phyloP scores from a whole-genome alignment of 805 yeast species.

The Candida koratica region DNA sequence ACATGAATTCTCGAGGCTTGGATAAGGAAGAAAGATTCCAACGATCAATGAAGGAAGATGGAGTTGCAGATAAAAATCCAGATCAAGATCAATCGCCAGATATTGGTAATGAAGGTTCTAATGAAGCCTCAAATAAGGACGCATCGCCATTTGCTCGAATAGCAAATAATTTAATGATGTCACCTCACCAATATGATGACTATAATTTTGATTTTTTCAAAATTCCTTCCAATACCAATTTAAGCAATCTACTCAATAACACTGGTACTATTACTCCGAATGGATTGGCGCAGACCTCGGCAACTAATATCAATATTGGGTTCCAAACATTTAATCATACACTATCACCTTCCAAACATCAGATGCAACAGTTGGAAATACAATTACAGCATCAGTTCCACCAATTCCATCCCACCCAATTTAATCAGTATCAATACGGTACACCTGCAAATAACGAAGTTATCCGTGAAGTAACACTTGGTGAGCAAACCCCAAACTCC shows the following conservation, averaged over 20 bases:
- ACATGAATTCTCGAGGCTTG: background rate
- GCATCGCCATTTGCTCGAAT: constrained; percentile 20
- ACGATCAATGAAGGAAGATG: background rate
- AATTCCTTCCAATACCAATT: constrained; percentile 5
- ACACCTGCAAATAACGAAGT: constrained; percentile 5
- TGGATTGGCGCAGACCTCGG: constrained; percentile 2
- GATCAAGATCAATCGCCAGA: background rate
- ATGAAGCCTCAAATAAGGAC: too few species aligned
- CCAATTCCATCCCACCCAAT: constrained; percentile 16
- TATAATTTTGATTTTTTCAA: constrained; percentile 7
- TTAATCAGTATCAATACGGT: constrained; percentile 15
- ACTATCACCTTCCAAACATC: constrained; percentile 15
- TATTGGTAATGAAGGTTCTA: background rate
- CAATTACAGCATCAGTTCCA: constrained; percentile 16
- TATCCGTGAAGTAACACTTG: background rate
- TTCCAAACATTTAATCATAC: constrained; percentile 16
- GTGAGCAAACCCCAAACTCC: background rate
- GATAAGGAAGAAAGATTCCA: background rate
- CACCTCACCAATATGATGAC: constrained; percentile 12
- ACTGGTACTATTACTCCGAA: constrained; percentile 6
- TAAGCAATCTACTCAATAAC: background rate
- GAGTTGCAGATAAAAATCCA: background rate
- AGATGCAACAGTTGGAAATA: constrained; percentile 16
- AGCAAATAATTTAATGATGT: constrained; percentile 18
- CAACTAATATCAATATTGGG: constrained; percentile 6